Percentiles rank a stretch among this genome's conserved stretches.
Evolutionary conservation across 73 alveolate genomes (phyloP).

Genomic region (Strombidium stylifer): DNA sequence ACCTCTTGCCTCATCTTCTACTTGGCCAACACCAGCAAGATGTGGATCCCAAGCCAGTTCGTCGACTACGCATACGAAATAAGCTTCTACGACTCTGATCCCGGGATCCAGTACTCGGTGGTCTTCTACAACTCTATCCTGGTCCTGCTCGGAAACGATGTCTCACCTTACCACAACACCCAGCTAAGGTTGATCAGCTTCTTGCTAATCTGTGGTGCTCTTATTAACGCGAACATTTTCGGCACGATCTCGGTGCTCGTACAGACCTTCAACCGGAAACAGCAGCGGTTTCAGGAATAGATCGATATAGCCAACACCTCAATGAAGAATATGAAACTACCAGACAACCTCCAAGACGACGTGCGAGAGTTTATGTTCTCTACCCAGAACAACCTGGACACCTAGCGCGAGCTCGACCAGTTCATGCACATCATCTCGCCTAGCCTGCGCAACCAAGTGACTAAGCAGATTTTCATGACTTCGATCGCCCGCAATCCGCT

Average conservation of each 20-base stretch:
- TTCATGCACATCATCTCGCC: slow-evolving; percentile 48
- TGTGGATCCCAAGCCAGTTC: slow-evolving; percentile 60
- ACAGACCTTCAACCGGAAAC: slow-evolving; percentile 38
- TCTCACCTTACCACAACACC: slow-evolving; percentile 23
- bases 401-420: slow-evolving; percentile 16
- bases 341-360: slow-evolving; percentile 31
- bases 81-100: slow-evolving; percentile 7
- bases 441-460: slow-evolving; percentile 15
- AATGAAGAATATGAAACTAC: slow-evolving; percentile 53
- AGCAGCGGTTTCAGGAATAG: slow-evolving; percentile 23
- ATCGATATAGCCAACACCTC: slow-evolving; percentile 47
- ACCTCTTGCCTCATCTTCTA: slow-evolving; percentile 56
- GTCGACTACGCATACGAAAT: slow-evolving; percentile 35
- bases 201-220: slow-evolving; percentile 37
- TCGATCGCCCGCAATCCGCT: slow-evolving; percentile 3
- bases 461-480: slow-evolving; percentile 10
- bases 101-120: slow-evolving; percentile 33
- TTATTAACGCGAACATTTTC: slow-evolving; percentile 49
- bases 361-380: slow-evolving; percentile 31
- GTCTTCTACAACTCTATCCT: slow-evolving; percentile 42
- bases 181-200: slow-evolving; percentile 10
- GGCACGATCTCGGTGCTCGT: slow-evolving; percentile 58
- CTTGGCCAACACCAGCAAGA: slow-evolving; percentile 14
- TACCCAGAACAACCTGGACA: slow-evolving; percentile 37
- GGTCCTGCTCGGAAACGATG: slow-evolving; percentile 47